Base-by-base conservation (phyloP, 2,329 filamentous ascomycete genomes). In the Aureobasidium namibiae region DNA sequence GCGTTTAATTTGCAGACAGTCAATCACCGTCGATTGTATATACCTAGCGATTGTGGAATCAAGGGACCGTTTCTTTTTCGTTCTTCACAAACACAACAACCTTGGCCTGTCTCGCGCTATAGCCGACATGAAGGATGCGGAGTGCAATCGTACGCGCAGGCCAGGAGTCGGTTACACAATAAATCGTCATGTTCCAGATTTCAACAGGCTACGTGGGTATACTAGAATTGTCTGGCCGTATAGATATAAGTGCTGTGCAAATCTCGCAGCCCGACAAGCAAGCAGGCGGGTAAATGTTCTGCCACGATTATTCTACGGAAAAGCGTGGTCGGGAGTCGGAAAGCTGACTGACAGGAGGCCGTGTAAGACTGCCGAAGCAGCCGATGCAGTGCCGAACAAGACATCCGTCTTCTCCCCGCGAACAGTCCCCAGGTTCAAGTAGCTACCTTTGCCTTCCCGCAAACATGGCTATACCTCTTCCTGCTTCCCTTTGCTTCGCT, bases 1-100 rank as follows among this genome's bases (percentile, higher is more conserved):
- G 57, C 46, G 57, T 59, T 45, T 50, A 53, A 42, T 59, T 59
- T 59, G 57, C 46, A 59, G 46, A 52, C 57, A 45, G 46, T 50
- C 48, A 59, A 59, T 59, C 57, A 52, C 46, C 57, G 45, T 59
- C 46, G 57, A 59, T 53, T 59, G 57, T 59, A 59, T 59, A 59
- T 59, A 59, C 57, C 57, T 59, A 59, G 57, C 57, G 57, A 48
- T 41, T 48, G 54, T 57, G 42, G 54, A 46, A 57, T 46, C 41
- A 46, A 57, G 33, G 54, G 26, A 57, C 42, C 54, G 31, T 48
- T 48, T 57, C 42, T 48, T 57, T 57, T 57, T 57, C 33, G 54
- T 48, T 45, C 26, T 38, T 33, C 33, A 56, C n/a, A 41, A 26
- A 29, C 14, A 33, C n/a, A 24, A 21, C 23, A 29, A 23, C n/a